Percentiles rank a stretch among this genome's conserved stretches.
Conservation (phyloP, 73 alveolate genomes). For the Tetrahymena borealis region DNA sequence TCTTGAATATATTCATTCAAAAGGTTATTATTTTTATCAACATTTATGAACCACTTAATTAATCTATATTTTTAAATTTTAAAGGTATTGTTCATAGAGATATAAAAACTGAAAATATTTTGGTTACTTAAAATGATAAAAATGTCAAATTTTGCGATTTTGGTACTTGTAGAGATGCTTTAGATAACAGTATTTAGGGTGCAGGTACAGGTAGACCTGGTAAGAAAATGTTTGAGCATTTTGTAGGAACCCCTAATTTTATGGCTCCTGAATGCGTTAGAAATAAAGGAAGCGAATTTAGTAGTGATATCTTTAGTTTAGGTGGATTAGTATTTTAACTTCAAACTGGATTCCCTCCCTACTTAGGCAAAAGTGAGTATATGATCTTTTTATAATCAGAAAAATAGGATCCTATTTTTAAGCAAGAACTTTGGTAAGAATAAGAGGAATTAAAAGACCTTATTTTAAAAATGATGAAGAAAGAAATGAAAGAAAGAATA, state of each 20-base stretch:
- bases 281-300: conserved; percentile 36
- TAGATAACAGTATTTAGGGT: conserved; percentile 41
- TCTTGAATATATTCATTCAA: conserved; percentile 4
- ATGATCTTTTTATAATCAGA: conserved; percentile 30
- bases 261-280: conserved; percentile 64
- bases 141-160: conserved; percentile 37
- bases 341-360: conserved; percentile 38
- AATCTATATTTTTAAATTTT: neutral
- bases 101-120: conserved; percentile 48
- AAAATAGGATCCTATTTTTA: conserved; percentile 12
- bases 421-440: conserved; percentile 10
- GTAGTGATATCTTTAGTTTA: conserved; percentile 42
- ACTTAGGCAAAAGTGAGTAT: conserved; percentile 45
- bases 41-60: neutral
- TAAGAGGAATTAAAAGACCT: neutral
- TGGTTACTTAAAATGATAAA: conserved; percentile 21
- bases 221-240: conserved; percentile 37
- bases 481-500: neutral
- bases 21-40: neutral
- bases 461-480: conserved; percentile 16
- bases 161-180: conserved; percentile 49
- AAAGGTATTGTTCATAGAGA: conserved; percentile 52
- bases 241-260: conserved; percentile 58
- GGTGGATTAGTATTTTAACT: conserved; percentile 39
- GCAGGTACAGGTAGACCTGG: conserved; percentile 46